A percentile compares a stretch with the other conserved stretches of the same genome.
Conservation (phyloP, 352 stramenopile species). For the Thraustochytrium sp. region DNA sequence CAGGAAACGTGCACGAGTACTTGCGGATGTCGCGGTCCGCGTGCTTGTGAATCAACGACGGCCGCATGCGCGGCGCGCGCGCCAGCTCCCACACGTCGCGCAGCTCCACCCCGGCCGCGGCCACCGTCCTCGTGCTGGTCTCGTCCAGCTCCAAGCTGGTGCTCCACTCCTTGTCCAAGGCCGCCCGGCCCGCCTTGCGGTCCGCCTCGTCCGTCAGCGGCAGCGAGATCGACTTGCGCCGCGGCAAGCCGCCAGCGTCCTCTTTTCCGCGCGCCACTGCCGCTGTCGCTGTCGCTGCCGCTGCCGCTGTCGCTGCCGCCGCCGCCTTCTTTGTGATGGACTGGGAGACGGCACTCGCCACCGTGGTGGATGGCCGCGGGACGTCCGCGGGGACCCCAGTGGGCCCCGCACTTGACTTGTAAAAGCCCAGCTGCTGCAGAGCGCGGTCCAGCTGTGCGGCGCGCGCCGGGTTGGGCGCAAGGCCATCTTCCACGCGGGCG, state of each 20-base stretch:
- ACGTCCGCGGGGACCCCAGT: background rate
- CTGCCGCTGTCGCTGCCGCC: too few species aligned
- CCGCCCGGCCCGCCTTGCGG: too few species aligned
- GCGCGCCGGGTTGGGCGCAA: background rate
- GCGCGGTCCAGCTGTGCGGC: background rate
- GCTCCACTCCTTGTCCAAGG: too few species aligned
- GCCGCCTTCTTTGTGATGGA: too few species aligned
- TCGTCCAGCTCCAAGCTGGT: background rate
- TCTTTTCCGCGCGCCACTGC: background rate
- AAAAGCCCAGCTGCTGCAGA: slow-evolving; percentile 12
- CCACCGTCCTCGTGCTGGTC: too few species aligned
- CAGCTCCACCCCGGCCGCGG: background rate
- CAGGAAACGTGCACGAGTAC: slow-evolving; percentile 25
- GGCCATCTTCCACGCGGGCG: background rate
- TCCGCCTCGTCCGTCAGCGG: too few species aligned
- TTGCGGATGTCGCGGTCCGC: background rate
- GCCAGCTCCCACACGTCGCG: slow-evolving; percentile 11
- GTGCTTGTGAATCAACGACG: background rate
- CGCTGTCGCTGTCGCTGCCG: too few species aligned
- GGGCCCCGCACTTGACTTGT: background rate
- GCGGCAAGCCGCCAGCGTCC: background rate
- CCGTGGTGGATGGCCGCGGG: background rate
- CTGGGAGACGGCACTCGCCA: too few species aligned
- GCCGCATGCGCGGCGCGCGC: background rate
- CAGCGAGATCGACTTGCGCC: background rate